Percentiles rank a stretch among this genome's conserved stretches.
Evolutionary conservation across 1,284 basidiomycete genomes (phyloP).

Genomic region (Peniophora sp.): DNA sequence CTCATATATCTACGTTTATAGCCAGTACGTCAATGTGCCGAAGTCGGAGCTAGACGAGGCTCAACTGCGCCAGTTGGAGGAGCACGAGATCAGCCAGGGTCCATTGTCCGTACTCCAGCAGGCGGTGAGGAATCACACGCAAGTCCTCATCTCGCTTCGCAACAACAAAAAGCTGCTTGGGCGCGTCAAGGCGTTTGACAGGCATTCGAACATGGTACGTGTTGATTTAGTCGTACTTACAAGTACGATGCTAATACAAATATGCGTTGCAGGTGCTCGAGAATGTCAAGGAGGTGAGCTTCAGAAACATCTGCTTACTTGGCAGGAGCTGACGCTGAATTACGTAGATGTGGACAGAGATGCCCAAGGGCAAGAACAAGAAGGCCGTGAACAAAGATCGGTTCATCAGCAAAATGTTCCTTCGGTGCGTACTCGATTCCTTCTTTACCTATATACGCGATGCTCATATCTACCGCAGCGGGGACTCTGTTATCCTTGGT

Average conservation of each 20-base stretch:
- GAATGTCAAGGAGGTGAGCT: constrained; percentile 88
- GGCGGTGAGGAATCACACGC: constrained; percentile 95
- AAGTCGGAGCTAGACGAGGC: constrained; percentile 98
- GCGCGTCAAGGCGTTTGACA: constrained; percentile 97
- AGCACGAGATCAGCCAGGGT: constrained; percentile 95
- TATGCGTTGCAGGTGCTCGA: constrained; percentile 66
- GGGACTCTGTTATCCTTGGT: constrained; percentile 95
- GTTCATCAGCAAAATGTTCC: constrained; percentile 98
- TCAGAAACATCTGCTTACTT: not conserved
- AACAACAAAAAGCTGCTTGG: constrained; percentile 99
- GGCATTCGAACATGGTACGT: constrained; percentile 96
- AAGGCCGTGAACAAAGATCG: constrained; percentile 99
- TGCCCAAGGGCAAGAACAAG: constrained; percentile 97
- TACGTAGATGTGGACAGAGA: constrained; percentile 94
- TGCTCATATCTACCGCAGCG: constrained; percentile 41
- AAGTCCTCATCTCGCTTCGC: constrained; percentile 93
- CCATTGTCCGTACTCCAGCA: constrained; percentile 97
- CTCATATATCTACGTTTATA: constrained; percentile 22
- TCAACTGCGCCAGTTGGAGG: constrained; percentile 91
- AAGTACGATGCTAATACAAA: constrained; percentile 1
- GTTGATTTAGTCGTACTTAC: not conserved
- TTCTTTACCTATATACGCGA: not conserved
- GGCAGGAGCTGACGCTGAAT: constrained; percentile 6
- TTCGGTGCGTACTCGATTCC: constrained; percentile 46
- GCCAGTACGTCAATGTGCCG: constrained; percentile 94